phyloP scores from a whole-genome alignment of 768 basidiomycete species.

The Pisolithus orientalis region DNA sequence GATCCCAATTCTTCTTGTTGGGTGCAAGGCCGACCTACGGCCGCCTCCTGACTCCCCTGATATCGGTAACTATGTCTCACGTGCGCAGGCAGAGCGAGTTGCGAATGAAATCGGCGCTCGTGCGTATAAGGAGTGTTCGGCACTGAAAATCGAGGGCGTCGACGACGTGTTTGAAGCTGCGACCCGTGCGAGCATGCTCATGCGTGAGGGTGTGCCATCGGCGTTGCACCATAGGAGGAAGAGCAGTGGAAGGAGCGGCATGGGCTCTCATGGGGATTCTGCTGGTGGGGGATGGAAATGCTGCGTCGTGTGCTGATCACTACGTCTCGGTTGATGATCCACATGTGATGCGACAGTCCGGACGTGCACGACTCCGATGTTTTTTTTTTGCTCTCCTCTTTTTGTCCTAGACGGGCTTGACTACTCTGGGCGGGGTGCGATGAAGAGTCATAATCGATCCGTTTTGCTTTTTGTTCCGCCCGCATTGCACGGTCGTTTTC shows the following conservation, averaged over 20 bases:
- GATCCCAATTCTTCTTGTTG: conserved; percentile 93
- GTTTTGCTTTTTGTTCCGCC: too few species aligned
- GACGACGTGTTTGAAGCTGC: conserved; percentile 98
- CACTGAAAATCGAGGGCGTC: conserved; percentile 84
- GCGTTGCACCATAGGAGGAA: conserved; percentile 48
- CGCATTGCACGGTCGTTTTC: too few species aligned
- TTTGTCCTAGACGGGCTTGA: too few species aligned
- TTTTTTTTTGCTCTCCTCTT: too few species aligned
- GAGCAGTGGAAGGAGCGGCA: conserved; percentile 40
- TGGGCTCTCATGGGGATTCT: conserved; percentile 32
- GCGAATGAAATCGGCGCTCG: conserved; percentile 84
- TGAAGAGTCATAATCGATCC: too few species aligned
- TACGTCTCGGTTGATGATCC: background rate
- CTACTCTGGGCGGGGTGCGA: too few species aligned
- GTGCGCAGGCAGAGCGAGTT: conserved; percentile 74
- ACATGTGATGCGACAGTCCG: too few species aligned
- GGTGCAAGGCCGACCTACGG: conserved; percentile 92
- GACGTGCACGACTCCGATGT: too few species aligned
- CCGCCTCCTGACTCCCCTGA: conserved; percentile 46
- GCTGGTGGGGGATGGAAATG: conserved; percentile 45
- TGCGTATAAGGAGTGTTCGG: conserved; percentile 92
- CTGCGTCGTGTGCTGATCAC: conserved; percentile 57
- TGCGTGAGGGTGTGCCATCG: conserved; percentile 72
- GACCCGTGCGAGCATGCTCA: conserved; percentile 93
- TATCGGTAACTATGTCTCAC: conserved; percentile 58